These are phyloP conservation scores for Datisca glomerata DNA, from an alignment of 306 rosid genomes.

Conservation along the genomic window DNA sequence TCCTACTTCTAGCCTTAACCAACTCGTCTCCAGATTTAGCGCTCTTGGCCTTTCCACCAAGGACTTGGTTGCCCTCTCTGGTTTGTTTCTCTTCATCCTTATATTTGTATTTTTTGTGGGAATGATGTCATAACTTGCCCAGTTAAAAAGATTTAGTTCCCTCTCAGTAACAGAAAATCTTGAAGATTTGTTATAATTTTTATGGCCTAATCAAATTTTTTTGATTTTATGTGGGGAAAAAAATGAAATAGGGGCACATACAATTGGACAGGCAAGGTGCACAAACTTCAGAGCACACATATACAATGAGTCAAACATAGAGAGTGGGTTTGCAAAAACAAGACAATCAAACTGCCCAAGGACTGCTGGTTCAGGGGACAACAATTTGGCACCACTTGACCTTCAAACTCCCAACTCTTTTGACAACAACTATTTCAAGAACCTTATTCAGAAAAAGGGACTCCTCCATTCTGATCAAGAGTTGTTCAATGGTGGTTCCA, in stretches of 20 bases:
- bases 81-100: slow-evolving; percentile 16
- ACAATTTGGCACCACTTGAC: slow-evolving; percentile 80
- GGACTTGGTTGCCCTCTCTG: slow-evolving; percentile 73
- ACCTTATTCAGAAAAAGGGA: slow-evolving; percentile 50
- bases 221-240: neutral
- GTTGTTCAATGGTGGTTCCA: slow-evolving; percentile 61
- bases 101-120: too few relatives aligned
- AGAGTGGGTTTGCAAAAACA: slow-evolving; percentile 26
- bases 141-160: too few relatives aligned
- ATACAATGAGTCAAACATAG: slow-evolving; percentile 60
- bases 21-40: slow-evolving; percentile 41
- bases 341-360: slow-evolving; percentile 52
- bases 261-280: slow-evolving; percentile 90
- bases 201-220: neutral
- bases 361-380: slow-evolving; percentile 57
- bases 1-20: slow-evolving; percentile 50
- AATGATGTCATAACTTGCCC: too few relatives aligned
- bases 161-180: too few relatives aligned
- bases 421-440: slow-evolving; percentile 62
- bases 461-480: slow-evolving; percentile 84
- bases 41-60: slow-evolving; percentile 61
- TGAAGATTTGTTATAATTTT: neutral
- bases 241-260: slow-evolving; percentile 40
- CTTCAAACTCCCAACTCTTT: slow-evolving; percentile 37
- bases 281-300: slow-evolving; percentile 38